These are phyloP conservation scores for Acanthamoeba castellanii DNA, from an alignment of 208 protist species.

Conservation along the genomic window DNA sequence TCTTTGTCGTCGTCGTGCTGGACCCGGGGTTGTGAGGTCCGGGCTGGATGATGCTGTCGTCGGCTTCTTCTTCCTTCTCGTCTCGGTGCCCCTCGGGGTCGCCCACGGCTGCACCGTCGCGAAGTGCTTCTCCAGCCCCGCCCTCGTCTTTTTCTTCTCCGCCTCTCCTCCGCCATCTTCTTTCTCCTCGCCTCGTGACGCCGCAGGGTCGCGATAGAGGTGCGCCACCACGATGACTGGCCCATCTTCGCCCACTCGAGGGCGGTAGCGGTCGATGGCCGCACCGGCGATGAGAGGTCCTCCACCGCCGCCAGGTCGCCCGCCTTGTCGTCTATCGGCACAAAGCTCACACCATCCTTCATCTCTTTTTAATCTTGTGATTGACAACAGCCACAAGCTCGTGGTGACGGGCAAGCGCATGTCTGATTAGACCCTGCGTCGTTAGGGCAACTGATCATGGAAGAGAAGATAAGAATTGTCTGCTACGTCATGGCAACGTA, in stretches of 20 bases:
- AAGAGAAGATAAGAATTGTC: too few species aligned
- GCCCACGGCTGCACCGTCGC: background rate
- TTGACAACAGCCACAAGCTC: too few species aligned
- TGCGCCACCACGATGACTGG: background rate
- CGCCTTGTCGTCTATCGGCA: background rate
- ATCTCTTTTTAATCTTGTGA: background rate
- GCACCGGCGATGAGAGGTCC: background rate
- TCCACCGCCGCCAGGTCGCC: background rate
- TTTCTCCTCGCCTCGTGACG: background rate
- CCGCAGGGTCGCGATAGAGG: background rate
- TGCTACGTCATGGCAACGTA: background rate
- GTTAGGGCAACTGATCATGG: background rate
- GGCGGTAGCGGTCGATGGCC: background rate
- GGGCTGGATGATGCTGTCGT: too few species aligned
- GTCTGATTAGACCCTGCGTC: too few species aligned
- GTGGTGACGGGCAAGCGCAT: too few species aligned
- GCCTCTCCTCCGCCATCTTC: background rate
- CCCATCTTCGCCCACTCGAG: background rate
- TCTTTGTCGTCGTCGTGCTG: background rate
- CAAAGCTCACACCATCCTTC: background rate
- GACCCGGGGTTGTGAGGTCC: too few species aligned
- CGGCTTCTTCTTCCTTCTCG: background rate
- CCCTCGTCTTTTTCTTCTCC: background rate
- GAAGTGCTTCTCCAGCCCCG: background rate
- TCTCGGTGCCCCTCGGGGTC: too few species aligned